Base-by-base conservation (phyloP, 2,329 filamentous ascomycete species). In the Xenoacremonium recifei region DNA sequence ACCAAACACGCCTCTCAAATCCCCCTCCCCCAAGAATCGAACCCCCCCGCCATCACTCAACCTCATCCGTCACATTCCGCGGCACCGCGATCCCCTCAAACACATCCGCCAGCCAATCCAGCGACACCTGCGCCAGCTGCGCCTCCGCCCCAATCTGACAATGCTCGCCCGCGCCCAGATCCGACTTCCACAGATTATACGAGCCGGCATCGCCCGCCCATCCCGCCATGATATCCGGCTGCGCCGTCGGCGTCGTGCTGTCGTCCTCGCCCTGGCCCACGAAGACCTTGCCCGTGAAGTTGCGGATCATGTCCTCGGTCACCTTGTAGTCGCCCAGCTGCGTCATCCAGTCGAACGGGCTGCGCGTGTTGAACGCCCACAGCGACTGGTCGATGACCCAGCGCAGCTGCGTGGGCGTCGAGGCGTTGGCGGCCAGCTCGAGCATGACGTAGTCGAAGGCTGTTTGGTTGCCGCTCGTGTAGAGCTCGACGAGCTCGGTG, bases 141-240 rank as follows among this genome's bases (percentile, higher is more conserved):
- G 23, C 19, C 21, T 48, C 46, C 15, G 46, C 46, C 15, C 46
- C 46, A 4, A 49, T 21, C 5, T 38, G 33, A 18, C 39, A 46
- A 20, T 49, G 43, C 20, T 46, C 46, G 3, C 43, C 46, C 33
- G 46, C 46, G 4, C 46, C 46, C 4, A 49, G 25, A 9, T 49
- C 40, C 1, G 39, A 46, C 25, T 46, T 35, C 21, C 45, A 46
- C 35, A 46, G 35, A 15, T 31, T 32, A 21, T 46, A 48, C 27
- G 33, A 13, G 2, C 36, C 36, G 17, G 42, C 18, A 9, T 40
- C 19, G 9, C 46, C 42, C 16, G 46, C 29, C 5, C 38, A n/a
- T n/a, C 39, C 25, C 3, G 42, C 43, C 46, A 48, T 43, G 18
- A 31, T 25, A 5, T 48, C 46, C 3, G 46, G 39, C 33, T 48